phyloP scores from a whole-genome alignment of 1,284 basidiomycete species.

The Coniophora puteana region DNA sequence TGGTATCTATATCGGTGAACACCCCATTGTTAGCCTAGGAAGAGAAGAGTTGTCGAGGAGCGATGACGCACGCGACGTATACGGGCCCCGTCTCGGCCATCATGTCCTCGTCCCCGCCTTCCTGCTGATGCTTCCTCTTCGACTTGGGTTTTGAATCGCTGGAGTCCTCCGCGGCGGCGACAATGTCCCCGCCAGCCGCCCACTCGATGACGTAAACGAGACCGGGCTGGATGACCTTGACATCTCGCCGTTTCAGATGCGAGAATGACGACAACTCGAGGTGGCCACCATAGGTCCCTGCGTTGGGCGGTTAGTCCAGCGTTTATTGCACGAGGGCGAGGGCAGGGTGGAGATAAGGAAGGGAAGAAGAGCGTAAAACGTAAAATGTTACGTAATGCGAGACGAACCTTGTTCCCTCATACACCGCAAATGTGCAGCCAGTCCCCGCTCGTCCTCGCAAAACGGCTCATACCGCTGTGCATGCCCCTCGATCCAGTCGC shows the following conservation, averaged over 20 bases:
- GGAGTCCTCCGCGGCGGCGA: conserved; percentile 31
- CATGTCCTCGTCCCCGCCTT: conserved; percentile 23
- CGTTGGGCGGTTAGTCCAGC: conserved; percentile 11
- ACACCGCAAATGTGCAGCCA: conserved; percentile 65
- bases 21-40: conserved; percentile 11
- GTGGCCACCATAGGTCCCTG: conserved; percentile 88
- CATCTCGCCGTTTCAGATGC: conserved; percentile 70
- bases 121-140: conserved; percentile 29
- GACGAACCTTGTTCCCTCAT: conserved; percentile 73
- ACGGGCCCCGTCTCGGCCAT: conserved; percentile 42
- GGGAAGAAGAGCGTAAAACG: conserved; percentile 4
- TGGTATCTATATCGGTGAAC: conserved; percentile 63
- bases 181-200: conserved; percentile 46
- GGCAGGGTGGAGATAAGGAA: too few species aligned
- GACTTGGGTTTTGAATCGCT: conserved; percentile 29
- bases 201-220: conserved; percentile 82
- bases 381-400: conserved; percentile 13
- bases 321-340: conserved; percentile 10
- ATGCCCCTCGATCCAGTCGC: conserved; percentile 76
- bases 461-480: conserved; percentile 80
- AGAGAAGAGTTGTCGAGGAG: conserved; percentile 11
- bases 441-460: conserved; percentile 81
- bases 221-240: conserved; percentile 91
- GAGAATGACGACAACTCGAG: conserved; percentile 89
- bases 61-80: conserved; percentile 72